Conservation (phyloP, 1,284 basidiomycete genomes). For the Trametes polyzona region DNA sequence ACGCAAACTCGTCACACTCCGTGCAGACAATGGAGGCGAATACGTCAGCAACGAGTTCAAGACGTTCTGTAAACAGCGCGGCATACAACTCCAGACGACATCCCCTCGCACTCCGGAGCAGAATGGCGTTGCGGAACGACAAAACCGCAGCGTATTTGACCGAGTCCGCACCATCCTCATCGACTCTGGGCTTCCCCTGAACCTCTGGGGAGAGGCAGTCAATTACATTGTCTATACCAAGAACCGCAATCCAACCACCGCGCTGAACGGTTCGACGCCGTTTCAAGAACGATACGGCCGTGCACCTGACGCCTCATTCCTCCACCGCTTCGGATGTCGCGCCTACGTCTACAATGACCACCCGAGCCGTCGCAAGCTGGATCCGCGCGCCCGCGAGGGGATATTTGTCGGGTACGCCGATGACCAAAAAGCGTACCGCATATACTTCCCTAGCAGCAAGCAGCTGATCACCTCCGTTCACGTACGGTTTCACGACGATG, state of each 20-base stretch:
- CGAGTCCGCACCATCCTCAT: conserved; percentile 28
- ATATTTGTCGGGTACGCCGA: conserved; percentile 6
- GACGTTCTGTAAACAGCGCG: conserved; percentile 10
- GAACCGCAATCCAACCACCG: conserved; percentile 35
- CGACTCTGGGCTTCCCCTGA: conserved; percentile 34
- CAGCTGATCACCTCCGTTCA: conserved; percentile 1
- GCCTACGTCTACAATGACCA: conserved; percentile 8
- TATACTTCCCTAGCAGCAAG: not conserved
- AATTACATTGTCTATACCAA: conserved; percentile 37
- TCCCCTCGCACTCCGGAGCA: conserved; percentile 30
- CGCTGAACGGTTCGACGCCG: conserved; percentile 38
- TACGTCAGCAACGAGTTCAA: conserved; percentile 14
- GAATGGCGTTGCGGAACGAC: conserved; percentile 40
- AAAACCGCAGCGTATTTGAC: conserved; percentile 36
- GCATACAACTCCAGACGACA: conserved; percentile 18
- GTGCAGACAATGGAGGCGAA: conserved; percentile 24
- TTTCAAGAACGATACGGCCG: conserved; percentile 30
- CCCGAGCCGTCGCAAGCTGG: conserved; percentile 33
- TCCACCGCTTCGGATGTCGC: conserved; percentile 11
- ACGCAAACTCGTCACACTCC: conserved; percentile 5
- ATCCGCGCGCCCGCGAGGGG: conserved; percentile 14
- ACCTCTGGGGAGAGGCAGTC: conserved; percentile 44
- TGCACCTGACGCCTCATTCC: conserved; percentile 32
- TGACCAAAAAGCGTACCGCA: conserved; percentile 1
- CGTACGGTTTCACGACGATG: conserved; percentile 6